Conservation (phyloP, 768 basidiomycete genomes). For the Holtermannia corniformis region DNA sequence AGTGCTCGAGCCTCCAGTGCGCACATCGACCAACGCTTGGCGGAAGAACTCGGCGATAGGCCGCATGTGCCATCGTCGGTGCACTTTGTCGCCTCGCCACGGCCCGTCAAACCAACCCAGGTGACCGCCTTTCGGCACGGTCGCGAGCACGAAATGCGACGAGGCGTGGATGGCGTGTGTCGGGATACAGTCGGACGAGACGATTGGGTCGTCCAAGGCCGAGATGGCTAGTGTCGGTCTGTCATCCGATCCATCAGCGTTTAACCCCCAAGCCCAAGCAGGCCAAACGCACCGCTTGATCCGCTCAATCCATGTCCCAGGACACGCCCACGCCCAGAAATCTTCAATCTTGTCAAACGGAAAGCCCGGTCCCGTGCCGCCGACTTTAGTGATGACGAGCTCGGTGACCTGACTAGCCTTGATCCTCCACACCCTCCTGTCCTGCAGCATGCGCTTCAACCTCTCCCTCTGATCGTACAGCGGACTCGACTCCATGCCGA, state of each 20-base stretch:
- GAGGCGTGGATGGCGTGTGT: constrained; percentile 6
- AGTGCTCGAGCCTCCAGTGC: no score
- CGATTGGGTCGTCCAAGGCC: constrained; percentile 16
- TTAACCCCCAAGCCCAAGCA: no score
- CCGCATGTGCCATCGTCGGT: constrained; percentile 19
- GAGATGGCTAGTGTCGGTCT: constrained; percentile 17
- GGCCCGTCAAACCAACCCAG: constrained; percentile 22
- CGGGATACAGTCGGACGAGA: constrained; percentile 14
- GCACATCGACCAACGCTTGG: background rate
- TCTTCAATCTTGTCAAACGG: constrained; percentile 15
- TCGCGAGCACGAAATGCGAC: constrained; percentile 14
- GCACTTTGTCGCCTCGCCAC: constrained; percentile 7
- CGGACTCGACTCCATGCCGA: background rate
- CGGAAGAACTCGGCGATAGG: constrained; percentile 15
- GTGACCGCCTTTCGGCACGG: constrained; percentile 15
- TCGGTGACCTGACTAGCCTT: constrained; percentile 16
- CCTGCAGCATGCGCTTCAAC: background rate
- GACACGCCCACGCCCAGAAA: constrained; percentile 19
- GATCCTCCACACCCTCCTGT: constrained; percentile 2
- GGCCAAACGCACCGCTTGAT: no score
- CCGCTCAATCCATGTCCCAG: constrained; percentile 10
- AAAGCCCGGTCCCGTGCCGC: constrained; percentile 12
- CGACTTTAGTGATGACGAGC: constrained; percentile 15
- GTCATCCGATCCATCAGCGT: no score
- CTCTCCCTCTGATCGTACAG: background rate